Base-by-base conservation (phyloP, 73 alveolate species). In the Tetrahymena thermophila region DNA sequence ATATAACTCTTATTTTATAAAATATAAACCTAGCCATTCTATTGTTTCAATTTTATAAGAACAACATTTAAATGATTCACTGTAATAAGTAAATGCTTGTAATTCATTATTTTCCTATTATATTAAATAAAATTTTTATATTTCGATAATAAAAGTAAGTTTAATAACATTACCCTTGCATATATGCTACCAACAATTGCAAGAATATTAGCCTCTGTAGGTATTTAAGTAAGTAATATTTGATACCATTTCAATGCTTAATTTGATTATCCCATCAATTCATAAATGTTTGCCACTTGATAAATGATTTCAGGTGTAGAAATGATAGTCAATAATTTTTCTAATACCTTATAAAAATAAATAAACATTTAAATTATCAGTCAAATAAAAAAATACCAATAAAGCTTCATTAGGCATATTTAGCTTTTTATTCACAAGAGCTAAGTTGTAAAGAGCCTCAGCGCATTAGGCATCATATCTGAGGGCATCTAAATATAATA, bases 381-480 rank as follows among this genome's bases (percentile, higher is more conserved):
- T 0, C 0, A 94, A 7, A 28, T 37, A 13, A 43, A 44, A 10
- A 44, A 10, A n/a, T 43, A 94, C 56, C 23, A 44, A 35, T 25
- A 96, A 35, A 35, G 95, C 94, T 71, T 84, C 95, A 71, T 56
- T 94, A 35, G 42, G 58, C 96, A 93, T 94, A 58, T 96, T 96
- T 14, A 96, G 43, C 85, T 96, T 93, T 93, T 94, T 96, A 94
- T 94, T 97, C 85, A 98, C 99, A 96, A 99, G 97, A 34, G 99
- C 99, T 37, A 99, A 98, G 97, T 99, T 99, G 98, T 99, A 99
- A 96, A 99, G 98, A 56, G 99, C 99, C 96, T 99, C 99, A 23
- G 99, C 98, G 95, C 99, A 99, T 94, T 99, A 99, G 55, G 99
- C 99, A 94, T 99, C 99, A 11, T 99, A 99, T 25, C 99, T 99